Percentiles rank a stretch among this genome's conserved stretches.
Conservation (phyloP, 1,284 basidiomycete species). For the Sanguinoderma infundibulare region DNA sequence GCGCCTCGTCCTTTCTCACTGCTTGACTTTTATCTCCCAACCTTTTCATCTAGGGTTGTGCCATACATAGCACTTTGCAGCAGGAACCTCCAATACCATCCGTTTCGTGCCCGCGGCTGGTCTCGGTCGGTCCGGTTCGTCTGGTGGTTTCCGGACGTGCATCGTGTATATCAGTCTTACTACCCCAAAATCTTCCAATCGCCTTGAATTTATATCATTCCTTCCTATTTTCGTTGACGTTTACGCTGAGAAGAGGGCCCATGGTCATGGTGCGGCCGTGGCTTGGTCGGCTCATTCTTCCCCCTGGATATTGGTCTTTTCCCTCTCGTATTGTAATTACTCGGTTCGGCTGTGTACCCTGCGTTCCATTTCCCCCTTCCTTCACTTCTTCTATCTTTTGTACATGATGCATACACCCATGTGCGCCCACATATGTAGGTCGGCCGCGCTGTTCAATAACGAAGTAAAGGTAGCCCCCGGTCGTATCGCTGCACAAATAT, state of each 20-base stretch:
- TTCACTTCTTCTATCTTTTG: not conserved
- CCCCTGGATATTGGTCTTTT: not conserved
- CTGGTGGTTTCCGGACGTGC: not conserved
- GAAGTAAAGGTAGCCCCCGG: constrained; percentile 1
- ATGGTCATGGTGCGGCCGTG: not conserved
- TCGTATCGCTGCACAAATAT: constrained; percentile 4
- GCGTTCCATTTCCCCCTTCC: not conserved
- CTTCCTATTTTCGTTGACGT: not conserved
- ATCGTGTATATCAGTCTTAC: not conserved
- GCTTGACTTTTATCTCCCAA: not conserved
- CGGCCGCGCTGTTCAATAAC: not conserved
- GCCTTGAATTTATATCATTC: too few relatives aligned
- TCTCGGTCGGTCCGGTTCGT: not conserved
- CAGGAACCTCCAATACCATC: constrained; percentile 12
- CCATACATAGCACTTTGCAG: constrained; percentile 7
- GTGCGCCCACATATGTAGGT: not conserved
- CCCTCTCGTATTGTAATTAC: too few relatives aligned
- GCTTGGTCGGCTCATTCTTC: not conserved
- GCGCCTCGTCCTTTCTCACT: constrained; percentile 3
- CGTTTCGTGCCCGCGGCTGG: not conserved
- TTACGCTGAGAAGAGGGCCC: not conserved
- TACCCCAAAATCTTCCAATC: too few relatives aligned
- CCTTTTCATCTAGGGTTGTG: constrained; percentile 2
- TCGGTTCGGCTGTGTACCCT: not conserved
- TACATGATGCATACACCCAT: not conserved